phyloP scores from a whole-genome alignment of 352 stramenopile species.

The Plasmopara viticola region DNA sequence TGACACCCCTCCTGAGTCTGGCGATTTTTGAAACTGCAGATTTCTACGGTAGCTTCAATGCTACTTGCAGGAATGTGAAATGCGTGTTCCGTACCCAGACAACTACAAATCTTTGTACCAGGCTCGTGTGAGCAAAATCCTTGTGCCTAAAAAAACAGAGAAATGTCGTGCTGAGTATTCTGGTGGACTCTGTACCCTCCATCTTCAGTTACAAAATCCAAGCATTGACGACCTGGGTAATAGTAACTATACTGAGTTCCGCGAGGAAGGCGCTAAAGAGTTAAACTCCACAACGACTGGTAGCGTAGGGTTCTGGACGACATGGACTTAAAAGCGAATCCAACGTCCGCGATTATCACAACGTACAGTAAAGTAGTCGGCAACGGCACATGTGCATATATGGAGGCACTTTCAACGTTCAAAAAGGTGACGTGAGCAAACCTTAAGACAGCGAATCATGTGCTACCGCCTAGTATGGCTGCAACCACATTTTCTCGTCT shows the following conservation, averaged over 20 bases:
- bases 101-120: constrained; percentile 78
- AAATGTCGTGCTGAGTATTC: constrained; percentile 31
- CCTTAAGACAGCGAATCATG: constrained; percentile 51
- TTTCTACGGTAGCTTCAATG: constrained; percentile 48
- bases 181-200: constrained; percentile 42
- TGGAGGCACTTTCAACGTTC: constrained; percentile 42
- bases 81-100: constrained; percentile 55
- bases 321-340: constrained; percentile 34
- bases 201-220: constrained; percentile 58
- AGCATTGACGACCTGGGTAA: constrained; percentile 48
- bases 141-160: constrained; percentile 39
- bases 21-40: constrained; percentile 45
- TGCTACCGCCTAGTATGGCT: constrained; percentile 35
- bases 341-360: constrained; percentile 32
- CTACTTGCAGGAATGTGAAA: constrained; percentile 36
- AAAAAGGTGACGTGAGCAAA: constrained; percentile 33
- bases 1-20: constrained; percentile 36
- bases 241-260: constrained; percentile 55
- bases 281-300: constrained; percentile 35
- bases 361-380: constrained; percentile 42
- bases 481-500: constrained; percentile 32
- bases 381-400: constrained; percentile 29
- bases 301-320: constrained; percentile 36
- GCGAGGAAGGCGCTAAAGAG: constrained; percentile 43
- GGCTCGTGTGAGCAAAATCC: constrained; percentile 50